Percentiles rank a stretch among this genome's conserved stretches.
Conservation (phyloP, 306 rosid genomes). For the Malus sylvestris region DNA sequence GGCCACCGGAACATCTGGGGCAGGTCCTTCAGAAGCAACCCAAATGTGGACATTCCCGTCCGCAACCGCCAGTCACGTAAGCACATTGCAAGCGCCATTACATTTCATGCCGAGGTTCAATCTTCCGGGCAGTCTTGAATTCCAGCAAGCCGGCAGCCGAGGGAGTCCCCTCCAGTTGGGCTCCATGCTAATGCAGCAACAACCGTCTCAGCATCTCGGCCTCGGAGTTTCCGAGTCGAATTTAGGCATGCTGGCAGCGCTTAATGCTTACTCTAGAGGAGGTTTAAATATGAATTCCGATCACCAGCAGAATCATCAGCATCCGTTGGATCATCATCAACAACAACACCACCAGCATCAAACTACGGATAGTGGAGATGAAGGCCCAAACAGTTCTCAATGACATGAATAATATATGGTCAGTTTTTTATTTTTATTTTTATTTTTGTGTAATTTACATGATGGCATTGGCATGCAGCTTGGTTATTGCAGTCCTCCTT, state of each 20-base stretch:
- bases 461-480: not conserved
- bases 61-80: conserved; percentile 22
- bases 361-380: conserved; percentile 59
- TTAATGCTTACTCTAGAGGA: conserved; percentile 68
- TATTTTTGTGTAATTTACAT: not conserved
- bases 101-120: conserved; percentile 78
- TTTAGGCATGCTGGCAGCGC: conserved; percentile 79
- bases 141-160: conserved; percentile 38
- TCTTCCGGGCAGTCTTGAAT: conserved; percentile 43
- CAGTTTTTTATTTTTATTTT: conserved; percentile 26
- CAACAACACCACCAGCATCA: conserved; percentile 25
- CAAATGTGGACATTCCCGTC: conserved; percentile 84
- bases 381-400: conserved; percentile 56
- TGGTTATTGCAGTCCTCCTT: not conserved
- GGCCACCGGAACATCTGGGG: conserved; percentile 10
- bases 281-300: conserved; percentile 58
- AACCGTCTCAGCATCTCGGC: conserved; percentile 65
- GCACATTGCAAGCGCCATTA: conserved; percentile 47
- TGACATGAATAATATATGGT: conserved; percentile 33
- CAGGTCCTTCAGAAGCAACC: conserved; percentile 37
- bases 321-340: conserved; percentile 46
- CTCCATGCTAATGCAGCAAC: conserved; percentile 63
- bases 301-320: conserved; percentile 10
- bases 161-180: conserved; percentile 57
- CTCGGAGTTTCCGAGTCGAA: conserved; percentile 70